A percentile compares a stretch with the other conserved stretches of the same genome.
phyloP scores from a whole-genome alignment of 768 basidiomycete genomes.

The Termitomyces sp. region DNA sequence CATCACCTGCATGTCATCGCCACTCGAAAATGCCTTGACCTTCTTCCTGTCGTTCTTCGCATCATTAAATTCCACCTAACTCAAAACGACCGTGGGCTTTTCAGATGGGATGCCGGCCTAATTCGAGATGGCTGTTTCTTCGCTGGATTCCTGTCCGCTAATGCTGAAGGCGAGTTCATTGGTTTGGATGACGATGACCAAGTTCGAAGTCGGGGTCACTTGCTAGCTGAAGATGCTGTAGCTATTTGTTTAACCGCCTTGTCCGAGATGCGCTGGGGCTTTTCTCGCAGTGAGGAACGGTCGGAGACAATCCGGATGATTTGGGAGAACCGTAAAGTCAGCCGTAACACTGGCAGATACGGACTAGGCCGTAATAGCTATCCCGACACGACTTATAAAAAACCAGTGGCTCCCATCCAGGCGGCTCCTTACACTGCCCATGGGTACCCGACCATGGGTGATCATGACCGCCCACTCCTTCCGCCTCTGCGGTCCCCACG shows the following conservation, averaged over 20 bases:
- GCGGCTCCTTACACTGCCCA: slow-evolving; percentile 19
- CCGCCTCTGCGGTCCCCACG: slow-evolving; percentile 42
- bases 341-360: slow-evolving; percentile 18
- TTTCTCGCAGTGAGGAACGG: slow-evolving; percentile 70
- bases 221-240: slow-evolving; percentile 43
- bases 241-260: slow-evolving; percentile 69
- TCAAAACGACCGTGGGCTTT: slow-evolving; percentile 44
- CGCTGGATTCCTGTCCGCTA: slow-evolving; percentile 74
- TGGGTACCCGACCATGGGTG: slow-evolving; percentile 17
- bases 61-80: slow-evolving; percentile 51
- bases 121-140: slow-evolving; percentile 91
- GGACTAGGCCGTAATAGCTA: slow-evolving; percentile 8
- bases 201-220: slow-evolving; percentile 21
- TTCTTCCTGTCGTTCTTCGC: slow-evolving; percentile 48
- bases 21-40: slow-evolving; percentile 44
- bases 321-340: slow-evolving; percentile 44
- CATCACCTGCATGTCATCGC: slow-evolving; percentile 48
- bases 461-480: slow-evolving; percentile 41
- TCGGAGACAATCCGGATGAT: slow-evolving; percentile 57
- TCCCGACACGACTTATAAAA: slow-evolving; percentile 15
- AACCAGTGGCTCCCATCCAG: slow-evolving; percentile 14
- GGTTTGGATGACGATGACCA: slow-evolving; percentile 34
- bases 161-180: slow-evolving; percentile 45
- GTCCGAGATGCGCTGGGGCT: slow-evolving; percentile 80
- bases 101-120: slow-evolving; percentile 82